phyloP scores from a whole-genome alignment of 2,329 filamentous ascomycete genomes.

The Colletotrichum paranaense region DNA sequence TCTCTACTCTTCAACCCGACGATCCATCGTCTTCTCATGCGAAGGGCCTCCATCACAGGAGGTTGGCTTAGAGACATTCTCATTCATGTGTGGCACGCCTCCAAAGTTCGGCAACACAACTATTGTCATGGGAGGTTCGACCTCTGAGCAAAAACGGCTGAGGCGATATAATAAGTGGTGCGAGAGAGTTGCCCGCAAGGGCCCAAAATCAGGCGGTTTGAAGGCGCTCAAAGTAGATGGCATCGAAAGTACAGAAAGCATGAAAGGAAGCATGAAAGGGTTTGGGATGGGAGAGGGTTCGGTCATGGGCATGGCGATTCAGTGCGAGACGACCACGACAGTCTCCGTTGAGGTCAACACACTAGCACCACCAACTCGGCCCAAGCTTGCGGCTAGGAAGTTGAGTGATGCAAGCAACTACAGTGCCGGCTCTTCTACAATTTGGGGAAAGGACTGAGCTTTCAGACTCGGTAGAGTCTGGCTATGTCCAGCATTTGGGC shows the following conservation, averaged over 20 bases:
- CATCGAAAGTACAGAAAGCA: constrained; percentile 46
- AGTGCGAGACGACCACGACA: constrained; percentile 56
- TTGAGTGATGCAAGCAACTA: constrained; percentile 12
- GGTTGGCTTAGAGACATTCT: constrained; percentile 63
- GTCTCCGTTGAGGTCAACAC: constrained; percentile 51
- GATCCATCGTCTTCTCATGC: constrained; percentile 60
- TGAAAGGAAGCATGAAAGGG: constrained; percentile 48
- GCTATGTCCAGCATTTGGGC: not conserved
- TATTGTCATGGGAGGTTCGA: constrained; percentile 42
- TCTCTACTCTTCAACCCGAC: constrained; percentile 63
- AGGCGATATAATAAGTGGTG: constrained; percentile 29
- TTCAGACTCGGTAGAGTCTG: not conserved
- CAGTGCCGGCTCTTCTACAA: not conserved
- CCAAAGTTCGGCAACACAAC: constrained; percentile 56
- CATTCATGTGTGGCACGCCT: constrained; percentile 57
- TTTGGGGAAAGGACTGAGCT: not conserved
- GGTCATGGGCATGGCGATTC: constrained; percentile 48
- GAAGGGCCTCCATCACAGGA: constrained; percentile 53
- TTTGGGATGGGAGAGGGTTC: constrained; percentile 40
- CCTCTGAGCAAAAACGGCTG: constrained; percentile 3
- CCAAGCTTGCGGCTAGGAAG: constrained; percentile 13
- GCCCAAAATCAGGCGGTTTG: not conserved
- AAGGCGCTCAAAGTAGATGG: not conserved
- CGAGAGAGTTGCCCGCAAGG: constrained; percentile 29
- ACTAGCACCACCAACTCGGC: not conserved